Base-by-base conservation (phyloP, 2,329 filamentous ascomycete genomes). In the Aspergillus arachidicola region DNA sequence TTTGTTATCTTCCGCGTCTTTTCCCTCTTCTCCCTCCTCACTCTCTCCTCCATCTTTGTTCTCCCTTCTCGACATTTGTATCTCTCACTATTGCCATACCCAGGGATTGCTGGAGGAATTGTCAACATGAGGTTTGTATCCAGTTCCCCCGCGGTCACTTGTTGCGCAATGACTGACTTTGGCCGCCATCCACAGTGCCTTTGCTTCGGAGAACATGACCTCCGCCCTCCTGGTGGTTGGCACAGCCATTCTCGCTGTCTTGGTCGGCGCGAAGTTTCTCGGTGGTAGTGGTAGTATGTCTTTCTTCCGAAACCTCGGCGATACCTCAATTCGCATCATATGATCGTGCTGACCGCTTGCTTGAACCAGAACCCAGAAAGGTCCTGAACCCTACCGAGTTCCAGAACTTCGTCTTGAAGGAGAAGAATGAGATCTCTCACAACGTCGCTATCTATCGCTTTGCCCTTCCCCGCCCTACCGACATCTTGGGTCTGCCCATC, bases 401-500 rank as follows among this genome's bases (percentile, higher is more conserved):
- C 86, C 93, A 97, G 79, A 87, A 96, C 63, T 97, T 97, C 76
- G 90, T 92, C 78, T 89, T 99, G 72, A 90, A 91, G 80, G 92
- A 98, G 81, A 98, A 97, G 87, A 98, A 90, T 16, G 86, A 96
- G 69, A 90, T 98, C 74, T 97, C 94, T 36, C 95, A 98, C 87
- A 99, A 99, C 85, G 94, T 96, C 64, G 94, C 94, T 80, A 97
- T 99, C 83, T 99, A 98, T 85, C 93, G 95, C 75, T 97, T 98
- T 83, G 86, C 86, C 68, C 91, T 99, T 46, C 94, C 94, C 62
- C 85, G 85, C 58, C 82, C 89, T 46, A 90, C 84, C 72, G 87
- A 91, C 70, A 93, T 97, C 78, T 92, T 98, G 74, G 95, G 95
- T 75, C 91, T 98, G 50, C 94, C 95, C 70, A 98, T 98, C 83